Conservation (phyloP, 129 eudicot species). For the Smallanthus sonchifolius region DNA sequence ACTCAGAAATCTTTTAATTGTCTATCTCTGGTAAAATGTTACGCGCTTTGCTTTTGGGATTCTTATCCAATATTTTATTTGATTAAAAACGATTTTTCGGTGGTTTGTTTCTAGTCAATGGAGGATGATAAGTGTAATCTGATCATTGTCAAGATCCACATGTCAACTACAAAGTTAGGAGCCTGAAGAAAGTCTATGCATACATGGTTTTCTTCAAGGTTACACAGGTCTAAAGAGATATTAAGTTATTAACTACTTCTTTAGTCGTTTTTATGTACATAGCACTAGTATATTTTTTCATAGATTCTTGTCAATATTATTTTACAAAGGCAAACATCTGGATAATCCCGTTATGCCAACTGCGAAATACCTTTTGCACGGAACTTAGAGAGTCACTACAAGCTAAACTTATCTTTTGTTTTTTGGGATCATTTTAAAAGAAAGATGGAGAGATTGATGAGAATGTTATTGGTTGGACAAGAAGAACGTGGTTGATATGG, state of each 20-base stretch:
- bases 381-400: not conserved
- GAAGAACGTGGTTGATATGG: not conserved
- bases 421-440: not conserved
- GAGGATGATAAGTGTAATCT: not conserved
- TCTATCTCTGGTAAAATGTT: not conserved
- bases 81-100: not conserved
- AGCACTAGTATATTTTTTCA: not conserved
- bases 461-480: not conserved
- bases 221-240: not conserved
- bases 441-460: not conserved
- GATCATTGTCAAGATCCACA: constrained; percentile 5
- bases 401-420: not conserved
- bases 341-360: not conserved
- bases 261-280: not conserved
- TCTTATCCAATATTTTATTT: not conserved
- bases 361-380: not conserved
- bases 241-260: not conserved
- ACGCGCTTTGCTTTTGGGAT: not conserved
- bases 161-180: not conserved
- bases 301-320: not conserved
- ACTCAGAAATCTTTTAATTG: not conserved
- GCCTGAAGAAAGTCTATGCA: not conserved
- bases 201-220: not conserved
- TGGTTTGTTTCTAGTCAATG: not conserved
- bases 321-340: not conserved